phyloP scores from a whole-genome alignment of 371 early-diverging fungal genomes.

The Neoconidiobolus thromboides region DNA sequence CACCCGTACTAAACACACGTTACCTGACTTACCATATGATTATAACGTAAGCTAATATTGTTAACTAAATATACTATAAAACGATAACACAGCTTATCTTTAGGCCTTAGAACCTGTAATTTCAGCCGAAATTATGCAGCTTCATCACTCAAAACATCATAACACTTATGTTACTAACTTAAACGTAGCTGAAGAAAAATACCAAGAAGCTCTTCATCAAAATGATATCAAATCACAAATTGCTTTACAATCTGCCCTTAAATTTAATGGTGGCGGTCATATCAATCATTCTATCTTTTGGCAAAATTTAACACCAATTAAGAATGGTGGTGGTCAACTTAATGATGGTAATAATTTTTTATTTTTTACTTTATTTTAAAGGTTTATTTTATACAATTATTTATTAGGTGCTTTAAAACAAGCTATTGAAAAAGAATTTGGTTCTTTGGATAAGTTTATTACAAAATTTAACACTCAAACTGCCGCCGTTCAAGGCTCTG shows the following conservation, averaged over 20 bases:
- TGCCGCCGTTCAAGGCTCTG: constrained; percentile 85
- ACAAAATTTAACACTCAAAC: constrained; percentile 62
- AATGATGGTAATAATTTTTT: constrained; percentile 23
- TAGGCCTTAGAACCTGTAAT: constrained; percentile 87
- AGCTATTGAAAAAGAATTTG: constrained; percentile 71
- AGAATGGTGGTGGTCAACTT: constrained; percentile 50
- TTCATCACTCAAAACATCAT: constrained; percentile 96
- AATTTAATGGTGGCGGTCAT: constrained; percentile 95
- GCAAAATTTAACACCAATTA: constrained; percentile 75
- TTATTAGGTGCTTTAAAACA: constrained; percentile 23
- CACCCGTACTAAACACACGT: constrained; percentile 5
- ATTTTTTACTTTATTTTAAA: too few species aligned
- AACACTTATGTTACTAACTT: constrained; percentile 41
- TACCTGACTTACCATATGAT: constrained; percentile 39
- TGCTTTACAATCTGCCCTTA: constrained; percentile 57
- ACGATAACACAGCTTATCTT: constrained; percentile 8
- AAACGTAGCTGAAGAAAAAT: constrained; percentile 44
- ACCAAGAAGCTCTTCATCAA: constrained; percentile 40
- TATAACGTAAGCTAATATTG: constrained; percentile 24
- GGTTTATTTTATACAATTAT: neutral
- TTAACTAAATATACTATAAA: neutral
- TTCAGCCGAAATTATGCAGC: constrained; percentile 84
- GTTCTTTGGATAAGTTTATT: constrained; percentile 68
- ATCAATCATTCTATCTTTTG: constrained; percentile 97
- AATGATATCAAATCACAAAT: constrained; percentile 53